Conservation (phyloP, 2,329 filamentous ascomycete genomes). For the Colletotrichum sojae region DNA sequence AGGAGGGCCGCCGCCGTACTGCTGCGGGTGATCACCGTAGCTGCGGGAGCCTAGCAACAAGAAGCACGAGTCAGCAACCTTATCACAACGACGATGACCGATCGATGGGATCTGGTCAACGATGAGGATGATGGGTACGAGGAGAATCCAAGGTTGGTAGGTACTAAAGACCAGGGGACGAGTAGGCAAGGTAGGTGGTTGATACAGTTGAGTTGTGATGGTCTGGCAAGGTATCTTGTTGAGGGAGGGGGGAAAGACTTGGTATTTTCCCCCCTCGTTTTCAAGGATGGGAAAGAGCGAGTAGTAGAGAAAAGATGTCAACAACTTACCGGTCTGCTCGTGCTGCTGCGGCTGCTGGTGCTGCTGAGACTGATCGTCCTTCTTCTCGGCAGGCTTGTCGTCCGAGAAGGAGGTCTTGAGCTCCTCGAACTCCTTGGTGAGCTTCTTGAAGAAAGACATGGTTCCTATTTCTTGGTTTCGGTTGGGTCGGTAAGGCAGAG, state of each 20-base stretch:
- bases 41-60: constrained; percentile 31
- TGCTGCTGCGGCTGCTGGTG: constrained; percentile 42
- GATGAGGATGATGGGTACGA: not conserved
- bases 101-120: constrained; percentile 9
- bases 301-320: not conserved
- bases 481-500: constrained; percentile 25
- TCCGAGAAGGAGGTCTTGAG: constrained; percentile 59
- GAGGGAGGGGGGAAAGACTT: not conserved
- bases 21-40: constrained; percentile 40
- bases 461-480: constrained; percentile 26
- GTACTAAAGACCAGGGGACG: not conserved
- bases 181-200: not conserved
- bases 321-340: constrained; percentile 41
- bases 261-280: not conserved
- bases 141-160: not conserved
- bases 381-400: constrained; percentile 48
- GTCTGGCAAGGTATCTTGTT: not conserved
- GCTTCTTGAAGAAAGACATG: constrained; percentile 63
- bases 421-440: constrained; percentile 61
- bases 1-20: constrained; percentile 34
- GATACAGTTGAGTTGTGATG: constrained; percentile 13
- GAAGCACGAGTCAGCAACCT: constrained; percentile 37
- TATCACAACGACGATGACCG: constrained; percentile 33
- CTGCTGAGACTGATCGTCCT: constrained; percentile 43
- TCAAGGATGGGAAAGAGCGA: not conserved